Conservation (phyloP, 1,284 basidiomycete genomes). For the Erythrobasidium hasegawianum region DNA sequence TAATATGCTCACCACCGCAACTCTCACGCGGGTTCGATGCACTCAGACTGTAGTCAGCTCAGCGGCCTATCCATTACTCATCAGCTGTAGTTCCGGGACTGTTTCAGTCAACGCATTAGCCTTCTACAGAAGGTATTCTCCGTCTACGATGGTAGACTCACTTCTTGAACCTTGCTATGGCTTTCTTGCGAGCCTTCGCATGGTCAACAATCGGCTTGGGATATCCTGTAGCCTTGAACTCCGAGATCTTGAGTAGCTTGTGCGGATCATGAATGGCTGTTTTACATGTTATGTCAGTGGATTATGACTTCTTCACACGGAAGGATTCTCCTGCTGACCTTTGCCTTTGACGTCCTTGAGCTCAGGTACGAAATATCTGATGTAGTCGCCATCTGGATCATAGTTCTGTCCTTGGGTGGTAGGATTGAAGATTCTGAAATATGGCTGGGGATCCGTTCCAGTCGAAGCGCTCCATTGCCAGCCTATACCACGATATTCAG, state of each 20-base stretch:
- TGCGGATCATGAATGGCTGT: slow-evolving; percentile 54
- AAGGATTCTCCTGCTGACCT: too few species aligned
- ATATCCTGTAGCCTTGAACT: slow-evolving; percentile 70
- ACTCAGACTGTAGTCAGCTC: too few species aligned
- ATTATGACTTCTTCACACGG: too few species aligned
- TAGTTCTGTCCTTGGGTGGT: slow-evolving; percentile 56
- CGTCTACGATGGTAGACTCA: too few species aligned
- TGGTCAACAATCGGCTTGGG: slow-evolving; percentile 78
- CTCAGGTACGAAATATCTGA: slow-evolving; percentile 81
- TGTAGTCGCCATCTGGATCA: slow-evolving; percentile 82
- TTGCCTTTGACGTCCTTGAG: slow-evolving; percentile 67
- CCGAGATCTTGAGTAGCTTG: slow-evolving; percentile 60
- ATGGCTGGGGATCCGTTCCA: slow-evolving; percentile 73
- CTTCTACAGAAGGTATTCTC: too few species aligned
- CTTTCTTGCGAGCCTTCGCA: slow-evolving; percentile 66
- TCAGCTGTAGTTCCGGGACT: slow-evolving; percentile 30
- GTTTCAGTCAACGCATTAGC: too few species aligned
- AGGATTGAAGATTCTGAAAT: slow-evolving; percentile 63
- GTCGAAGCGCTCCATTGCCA: slow-evolving; percentile 54
- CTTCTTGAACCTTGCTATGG: slow-evolving; percentile 74
- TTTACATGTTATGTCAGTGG: too few species aligned
- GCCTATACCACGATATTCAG: slow-evolving; percentile 44
- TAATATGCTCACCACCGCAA: too few species aligned
- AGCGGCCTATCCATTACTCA: too few species aligned
- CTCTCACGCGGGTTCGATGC: too few species aligned